These are phyloP conservation scores for Datisca glomerata DNA, from an alignment of 306 rosid species.

Conservation along the genomic window DNA sequence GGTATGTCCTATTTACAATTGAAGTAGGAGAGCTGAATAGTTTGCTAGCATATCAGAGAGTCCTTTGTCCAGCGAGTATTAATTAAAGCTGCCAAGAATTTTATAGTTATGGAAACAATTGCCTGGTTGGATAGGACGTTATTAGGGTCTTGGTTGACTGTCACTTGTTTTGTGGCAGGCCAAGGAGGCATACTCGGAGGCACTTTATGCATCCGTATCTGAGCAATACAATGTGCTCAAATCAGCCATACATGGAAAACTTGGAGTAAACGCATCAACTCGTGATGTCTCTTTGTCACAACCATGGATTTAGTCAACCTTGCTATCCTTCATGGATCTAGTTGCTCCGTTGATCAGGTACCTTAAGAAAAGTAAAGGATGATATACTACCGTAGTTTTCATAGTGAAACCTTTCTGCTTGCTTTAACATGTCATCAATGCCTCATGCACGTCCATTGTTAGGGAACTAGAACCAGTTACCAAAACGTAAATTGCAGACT, in stretches of 20 bases:
- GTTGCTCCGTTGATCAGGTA: conserved; percentile 32
- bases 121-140: neutral
- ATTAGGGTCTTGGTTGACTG: neutral
- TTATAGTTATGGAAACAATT: neutral
- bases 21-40: neutral
- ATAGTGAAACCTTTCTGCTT: neutral
- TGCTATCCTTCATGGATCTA: conserved; percentile 11
- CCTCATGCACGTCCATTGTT: too few relatives aligned
- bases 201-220: conserved; percentile 38
- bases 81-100: too few relatives aligned
- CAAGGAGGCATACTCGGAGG: conserved; percentile 53
- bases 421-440: neutral
- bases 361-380: neutral
- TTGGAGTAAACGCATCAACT: conserved; percentile 59
- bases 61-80: neutral
- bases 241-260: conserved; percentile 51
- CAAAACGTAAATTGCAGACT: too few relatives aligned
- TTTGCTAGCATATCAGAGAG: neutral
- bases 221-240: conserved; percentile 76
- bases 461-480: too few relatives aligned
- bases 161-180: conserved; percentile 29
- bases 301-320: conserved; percentile 66
- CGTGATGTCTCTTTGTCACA: conserved; percentile 64
- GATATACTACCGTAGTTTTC: neutral
- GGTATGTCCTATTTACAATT: conserved; percentile 30